Evolutionary conservation across 192 early-diverging fungal genomes (phyloP), one percentile per base, ranked within the genome.

Genomic region (Rhizophagus clarus): DNA sequence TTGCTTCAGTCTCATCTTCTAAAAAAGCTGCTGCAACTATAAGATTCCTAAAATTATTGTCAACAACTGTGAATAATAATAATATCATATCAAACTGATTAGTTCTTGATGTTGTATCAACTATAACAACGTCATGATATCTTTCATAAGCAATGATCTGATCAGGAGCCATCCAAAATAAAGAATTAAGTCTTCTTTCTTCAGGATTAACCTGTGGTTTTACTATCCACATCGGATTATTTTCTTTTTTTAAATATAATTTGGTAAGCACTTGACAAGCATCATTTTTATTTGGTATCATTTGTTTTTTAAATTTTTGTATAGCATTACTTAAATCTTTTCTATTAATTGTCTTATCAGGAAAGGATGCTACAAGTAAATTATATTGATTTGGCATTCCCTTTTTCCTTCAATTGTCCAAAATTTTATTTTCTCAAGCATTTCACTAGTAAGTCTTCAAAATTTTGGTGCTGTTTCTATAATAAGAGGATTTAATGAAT

Each of bases 11-110:
- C 32, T 32, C 15, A 66, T 66, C 10, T 66, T 66, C 4, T 15
- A 66, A 66, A 28, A 66, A 1, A 1, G 12, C 62, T 5, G 26
- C 26, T 28, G 8, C 28, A 32, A 66, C 10, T 66, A 24, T 66
- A 0, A 66, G 10, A 66, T 66, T 29, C 2, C 29, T 12, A 66
- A 32, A 32, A 2, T 66, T 66, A 32, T 66, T 66, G 17, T 66
- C 10, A 66, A 64, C 11, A 15, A 66, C 28, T 66, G 15, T 29
- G 29, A 66, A 8, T 66, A 66, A 66, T 2, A 66, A 14, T 66
- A 66, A 66, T 66, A 66, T 66, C 28, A 66, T 66, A 26, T 66
- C 28, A 66, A 66, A 29, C 32, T 66, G 28, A 31, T 66, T 66
- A 32, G 63, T 66, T 31, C 29, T 66, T 31, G 8, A 66, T 66